Conservation (phyloP, 441 rosid genomes). For the Corymbia calophylla region DNA sequence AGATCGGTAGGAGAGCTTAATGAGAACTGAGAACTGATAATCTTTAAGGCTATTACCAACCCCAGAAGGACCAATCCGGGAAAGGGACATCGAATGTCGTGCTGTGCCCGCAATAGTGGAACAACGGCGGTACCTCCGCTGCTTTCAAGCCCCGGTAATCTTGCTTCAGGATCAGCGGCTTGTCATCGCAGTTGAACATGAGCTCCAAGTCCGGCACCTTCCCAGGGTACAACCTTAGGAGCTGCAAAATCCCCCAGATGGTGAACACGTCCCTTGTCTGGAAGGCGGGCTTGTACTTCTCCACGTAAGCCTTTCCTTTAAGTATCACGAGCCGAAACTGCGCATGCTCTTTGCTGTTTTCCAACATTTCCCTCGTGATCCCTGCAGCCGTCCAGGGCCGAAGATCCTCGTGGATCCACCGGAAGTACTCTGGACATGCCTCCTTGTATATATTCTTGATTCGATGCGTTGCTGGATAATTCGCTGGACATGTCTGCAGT, state of each 20-base stretch:
- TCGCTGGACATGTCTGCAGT: not conserved
- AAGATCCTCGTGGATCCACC: slow-evolving; percentile 83
- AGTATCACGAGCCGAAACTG: slow-evolving; percentile 53
- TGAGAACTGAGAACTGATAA: not conserved
- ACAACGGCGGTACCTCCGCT: not conserved
- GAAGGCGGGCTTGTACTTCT: slow-evolving; percentile 43
- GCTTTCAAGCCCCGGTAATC: not conserved
- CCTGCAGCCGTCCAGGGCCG: slow-evolving; percentile 66
- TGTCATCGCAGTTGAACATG: slow-evolving; percentile 68
- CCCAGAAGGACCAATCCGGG: not conserved
- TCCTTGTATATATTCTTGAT: not conserved
- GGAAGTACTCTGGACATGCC: slow-evolving; percentile 27
- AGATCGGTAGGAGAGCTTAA: not conserved
- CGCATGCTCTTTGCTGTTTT: slow-evolving; percentile 37
- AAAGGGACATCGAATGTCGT: not conserved
- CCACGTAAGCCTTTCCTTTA: slow-evolving; percentile 41
- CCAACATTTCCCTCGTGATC: slow-evolving; percentile 63
- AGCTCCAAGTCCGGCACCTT: slow-evolving; percentile 69
- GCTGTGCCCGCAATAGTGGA: not conserved
- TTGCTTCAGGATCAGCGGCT: slow-evolving; percentile 21
- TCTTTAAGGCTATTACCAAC: not conserved
- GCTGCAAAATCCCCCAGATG: slow-evolving; percentile 70
- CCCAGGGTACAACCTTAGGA: slow-evolving; percentile 47
- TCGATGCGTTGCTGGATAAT: not conserved
- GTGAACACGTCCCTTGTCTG: slow-evolving; percentile 63